A percentile compares a stretch with the other conserved stretches of the same genome.
Conservation (phyloP, 1,284 basidiomycete genomes). For the Mycena sp. region DNA sequence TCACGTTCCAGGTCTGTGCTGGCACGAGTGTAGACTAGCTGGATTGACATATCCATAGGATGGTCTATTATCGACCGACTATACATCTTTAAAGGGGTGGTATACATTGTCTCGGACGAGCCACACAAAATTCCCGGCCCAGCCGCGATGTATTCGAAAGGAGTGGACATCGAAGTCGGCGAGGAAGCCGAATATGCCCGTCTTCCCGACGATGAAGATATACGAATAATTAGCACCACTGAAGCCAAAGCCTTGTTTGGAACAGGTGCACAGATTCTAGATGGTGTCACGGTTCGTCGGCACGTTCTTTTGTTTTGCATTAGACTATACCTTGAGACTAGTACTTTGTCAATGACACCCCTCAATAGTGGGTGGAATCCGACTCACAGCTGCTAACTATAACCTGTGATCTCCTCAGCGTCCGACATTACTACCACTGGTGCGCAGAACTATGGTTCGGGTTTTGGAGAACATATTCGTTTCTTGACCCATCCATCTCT, state of each 20-base stretch:
- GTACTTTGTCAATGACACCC: slow-evolving; percentile 84
- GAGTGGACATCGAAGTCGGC: slow-evolving; percentile 55
- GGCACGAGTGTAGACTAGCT: neutral
- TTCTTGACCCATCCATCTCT: slow-evolving; percentile 76
- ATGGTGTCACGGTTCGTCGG: slow-evolving; percentile 71
- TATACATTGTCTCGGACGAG: slow-evolving; percentile 75
- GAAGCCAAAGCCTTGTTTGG: slow-evolving; percentile 80
- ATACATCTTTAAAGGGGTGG: slow-evolving; percentile 79
- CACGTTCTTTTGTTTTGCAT: neutral
- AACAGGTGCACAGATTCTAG: slow-evolving; percentile 63
- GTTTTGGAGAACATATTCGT: slow-evolving; percentile 88
- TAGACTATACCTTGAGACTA: slow-evolving; percentile 38
- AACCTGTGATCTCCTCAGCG: slow-evolving; percentile 48
- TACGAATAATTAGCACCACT: slow-evolving; percentile 76
- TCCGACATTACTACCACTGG: slow-evolving; percentile 87
- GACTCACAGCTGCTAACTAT: slow-evolving; percentile 12
- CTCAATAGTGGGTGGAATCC: slow-evolving; percentile 73
- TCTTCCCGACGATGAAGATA: slow-evolving; percentile 78
- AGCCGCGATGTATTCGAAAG: slow-evolving; percentile 67
- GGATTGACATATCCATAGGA: slow-evolving; percentile 51
- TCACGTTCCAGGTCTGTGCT: slow-evolving; percentile 65
- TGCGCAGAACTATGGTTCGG: slow-evolving; percentile 90
- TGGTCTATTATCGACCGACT: slow-evolving; percentile 88
- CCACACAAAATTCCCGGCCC: slow-evolving; percentile 63
- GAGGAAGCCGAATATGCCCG: slow-evolving; percentile 56